Conservation (phyloP, 352 stramenopile species). For the Phytopythium ostracodes region DNA sequence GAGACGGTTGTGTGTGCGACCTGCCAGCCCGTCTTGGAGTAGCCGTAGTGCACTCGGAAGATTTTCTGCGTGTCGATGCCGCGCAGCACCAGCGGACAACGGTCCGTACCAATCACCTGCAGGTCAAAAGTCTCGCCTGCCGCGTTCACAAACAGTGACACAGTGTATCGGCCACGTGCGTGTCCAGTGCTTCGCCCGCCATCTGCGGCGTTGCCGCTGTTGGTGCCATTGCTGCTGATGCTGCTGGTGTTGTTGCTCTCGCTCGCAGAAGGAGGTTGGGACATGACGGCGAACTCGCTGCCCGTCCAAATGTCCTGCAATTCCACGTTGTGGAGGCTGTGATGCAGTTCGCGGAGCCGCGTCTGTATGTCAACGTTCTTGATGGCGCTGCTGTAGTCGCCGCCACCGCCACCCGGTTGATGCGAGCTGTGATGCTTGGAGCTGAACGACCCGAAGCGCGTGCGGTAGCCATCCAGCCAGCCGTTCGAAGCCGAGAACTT, state of each 20-base stretch:
- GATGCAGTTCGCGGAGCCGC: conserved; percentile 75
- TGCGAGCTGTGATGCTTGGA: conserved; percentile 57
- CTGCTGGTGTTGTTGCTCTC: too few relatives aligned
- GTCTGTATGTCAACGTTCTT: conserved; percentile 86
- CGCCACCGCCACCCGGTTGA: conserved; percentile 1
- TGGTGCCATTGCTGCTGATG: conserved; percentile 8
- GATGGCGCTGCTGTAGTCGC: conserved; percentile 52
- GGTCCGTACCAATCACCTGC: conserved; percentile 75
- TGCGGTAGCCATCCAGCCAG: conserved; percentile 84
- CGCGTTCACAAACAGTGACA: conserved; percentile 75
- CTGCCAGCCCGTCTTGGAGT: conserved; percentile 81
- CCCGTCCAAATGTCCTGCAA: conserved; percentile 79
- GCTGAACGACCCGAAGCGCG: conserved; percentile 78
- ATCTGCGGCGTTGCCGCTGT: conserved; percentile 7
- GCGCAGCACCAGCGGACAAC: conserved; percentile 49
- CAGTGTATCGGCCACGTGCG: conserved; percentile 47
- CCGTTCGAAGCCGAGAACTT: conserved; percentile 83
- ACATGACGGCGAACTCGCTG: conserved; percentile 68
- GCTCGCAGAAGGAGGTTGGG: conserved; percentile 26
- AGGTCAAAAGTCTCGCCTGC: conserved; percentile 77
- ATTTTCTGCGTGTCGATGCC: conserved; percentile 52
- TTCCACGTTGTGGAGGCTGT: conserved; percentile 52
- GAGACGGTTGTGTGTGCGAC: conserved; percentile 74
- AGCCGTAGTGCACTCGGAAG: conserved; percentile 75
- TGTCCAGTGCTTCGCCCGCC: conserved; percentile 6